These are phyloP conservation scores for Phymatotrichopsis omnivora DNA, from an alignment of 2,329 filamentous ascomycete genomes.

Conservation along the genomic window DNA sequence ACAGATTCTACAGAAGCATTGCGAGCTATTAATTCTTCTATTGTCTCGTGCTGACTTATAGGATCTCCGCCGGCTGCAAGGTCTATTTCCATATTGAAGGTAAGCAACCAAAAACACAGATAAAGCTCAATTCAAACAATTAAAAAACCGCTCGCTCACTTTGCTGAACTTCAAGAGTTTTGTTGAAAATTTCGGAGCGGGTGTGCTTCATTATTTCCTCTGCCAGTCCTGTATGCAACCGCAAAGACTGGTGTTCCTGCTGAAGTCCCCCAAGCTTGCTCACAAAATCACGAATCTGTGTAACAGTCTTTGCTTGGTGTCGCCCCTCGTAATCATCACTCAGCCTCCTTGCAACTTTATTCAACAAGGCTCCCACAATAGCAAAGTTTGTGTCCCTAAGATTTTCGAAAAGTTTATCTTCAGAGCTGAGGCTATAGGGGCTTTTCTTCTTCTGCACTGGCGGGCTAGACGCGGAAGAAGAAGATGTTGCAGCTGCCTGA, in stretches of 20 bases:
- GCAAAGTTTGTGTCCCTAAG: constrained; percentile 90
- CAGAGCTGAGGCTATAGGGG: constrained; percentile 79
- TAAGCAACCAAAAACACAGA: background rate
- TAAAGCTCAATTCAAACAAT: background rate
- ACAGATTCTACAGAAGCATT: constrained; percentile 72
- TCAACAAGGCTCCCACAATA: constrained; percentile 77
- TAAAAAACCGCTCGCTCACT: constrained; percentile 41
- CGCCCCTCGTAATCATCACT: constrained; percentile 81
- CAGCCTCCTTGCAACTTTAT: constrained; percentile 79
- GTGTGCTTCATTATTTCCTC: constrained; percentile 95
- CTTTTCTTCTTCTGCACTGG: constrained; percentile 58
- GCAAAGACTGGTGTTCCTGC: constrained; percentile 84
- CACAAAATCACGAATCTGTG: constrained; percentile 92
- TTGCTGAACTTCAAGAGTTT: constrained; percentile 85
- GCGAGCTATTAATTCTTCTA: constrained; percentile 89
- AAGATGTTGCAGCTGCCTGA: constrained; percentile 32
- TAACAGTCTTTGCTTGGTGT: constrained; percentile 74
- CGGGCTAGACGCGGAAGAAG: constrained; percentile 47
- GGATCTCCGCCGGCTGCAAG: constrained; percentile 84
- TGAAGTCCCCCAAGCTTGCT: constrained; percentile 84
- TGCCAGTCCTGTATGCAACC: constrained; percentile 79
- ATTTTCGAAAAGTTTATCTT: constrained; percentile 78
- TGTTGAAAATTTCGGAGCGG: constrained; percentile 76
- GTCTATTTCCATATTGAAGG: constrained; percentile 14
- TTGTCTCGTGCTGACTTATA: constrained; percentile 74